A percentile compares a stretch with the other conserved stretches of the same genome.
phyloP scores from a whole-genome alignment of 345 rosid species.

The Durio zibethinus region DNA sequence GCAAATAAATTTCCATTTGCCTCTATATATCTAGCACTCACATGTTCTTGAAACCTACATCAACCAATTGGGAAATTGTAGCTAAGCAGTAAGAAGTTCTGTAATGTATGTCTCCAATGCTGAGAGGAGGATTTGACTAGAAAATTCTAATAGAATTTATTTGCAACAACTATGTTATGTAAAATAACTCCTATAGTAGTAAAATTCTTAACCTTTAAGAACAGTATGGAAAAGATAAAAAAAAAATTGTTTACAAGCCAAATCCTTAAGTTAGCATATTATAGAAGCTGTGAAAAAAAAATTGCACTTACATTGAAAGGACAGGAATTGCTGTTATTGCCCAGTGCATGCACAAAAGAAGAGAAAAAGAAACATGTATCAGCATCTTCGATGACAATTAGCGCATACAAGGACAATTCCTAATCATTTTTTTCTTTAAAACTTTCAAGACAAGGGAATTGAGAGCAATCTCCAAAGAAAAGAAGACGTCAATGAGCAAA shows the following conservation, averaged over 20 bases:
- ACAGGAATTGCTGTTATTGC: conserved; percentile 87
- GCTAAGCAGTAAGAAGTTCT: background rate
- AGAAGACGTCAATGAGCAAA: background rate
- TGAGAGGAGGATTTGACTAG: background rate
- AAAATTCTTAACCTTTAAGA: background rate
- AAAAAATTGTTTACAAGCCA: background rate
- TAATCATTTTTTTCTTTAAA: background rate
- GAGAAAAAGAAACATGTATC: conserved; percentile 25
- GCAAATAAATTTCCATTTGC: background rate
- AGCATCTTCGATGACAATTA: conserved; percentile 22
- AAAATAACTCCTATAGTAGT: background rate
- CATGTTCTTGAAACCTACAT: background rate
- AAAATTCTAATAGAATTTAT: no score
- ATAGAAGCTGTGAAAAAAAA: conserved; percentile 15
- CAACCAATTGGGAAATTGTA: background rate
- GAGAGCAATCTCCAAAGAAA: background rate
- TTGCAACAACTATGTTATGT: background rate
- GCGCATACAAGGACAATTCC: background rate
- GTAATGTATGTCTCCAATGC: background rate
- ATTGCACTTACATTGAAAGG: conserved; percentile 80
- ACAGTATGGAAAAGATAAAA: background rate
- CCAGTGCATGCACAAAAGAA: conserved; percentile 41
- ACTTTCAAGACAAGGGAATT: background rate
- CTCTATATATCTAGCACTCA: background rate
- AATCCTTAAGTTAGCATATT: background rate